phyloP scores from a whole-genome alignment of 495 filamentous ascomycete species.

The Daldinia caldariorum region DNA sequence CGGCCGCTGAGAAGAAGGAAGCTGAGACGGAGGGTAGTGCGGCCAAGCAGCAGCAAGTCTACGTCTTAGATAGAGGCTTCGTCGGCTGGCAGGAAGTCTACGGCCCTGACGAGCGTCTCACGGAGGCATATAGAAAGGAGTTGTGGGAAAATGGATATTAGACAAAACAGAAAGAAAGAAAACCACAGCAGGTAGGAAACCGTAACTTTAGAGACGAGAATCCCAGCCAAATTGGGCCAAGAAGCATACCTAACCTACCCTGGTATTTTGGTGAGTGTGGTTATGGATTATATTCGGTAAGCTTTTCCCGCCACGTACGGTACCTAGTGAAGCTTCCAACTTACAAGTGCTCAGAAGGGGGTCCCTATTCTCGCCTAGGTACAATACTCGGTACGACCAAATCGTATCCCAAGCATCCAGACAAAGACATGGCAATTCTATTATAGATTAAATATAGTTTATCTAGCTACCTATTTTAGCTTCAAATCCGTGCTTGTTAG shows the following conservation, averaged over 20 bases:
- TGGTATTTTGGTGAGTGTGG: neutral
- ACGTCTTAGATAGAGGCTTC: slow-evolving; percentile 86
- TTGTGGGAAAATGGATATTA: slow-evolving; percentile 73
- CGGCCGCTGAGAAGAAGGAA: slow-evolving; percentile 23
- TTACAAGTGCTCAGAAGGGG: neutral
- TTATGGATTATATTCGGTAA: neutral
- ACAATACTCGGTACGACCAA: neutral
- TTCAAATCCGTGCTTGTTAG: neutral
- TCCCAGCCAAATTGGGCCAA: neutral
- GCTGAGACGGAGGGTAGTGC: slow-evolving; percentile 31
- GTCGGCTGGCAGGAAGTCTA: slow-evolving; percentile 91
- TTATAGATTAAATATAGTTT: neutral
- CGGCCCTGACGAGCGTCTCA: slow-evolving; percentile 81
- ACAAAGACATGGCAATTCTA: neutral
- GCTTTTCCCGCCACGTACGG: neutral
- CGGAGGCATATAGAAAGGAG: slow-evolving; percentile 85
- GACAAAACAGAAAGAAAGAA: neutral
- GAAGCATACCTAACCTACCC: neutral
- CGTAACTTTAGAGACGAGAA: neutral
- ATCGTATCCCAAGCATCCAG: neutral
- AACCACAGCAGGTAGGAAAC: neutral
- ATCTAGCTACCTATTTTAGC: neutral
- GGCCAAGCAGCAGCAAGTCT: slow-evolving; percentile 70
- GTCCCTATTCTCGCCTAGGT: neutral
- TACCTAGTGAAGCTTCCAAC: neutral